These are phyloP conservation scores for Deuterostichococcus epilithicus DNA, from an alignment of 139 green algal species.

Conservation along the genomic window DNA sequence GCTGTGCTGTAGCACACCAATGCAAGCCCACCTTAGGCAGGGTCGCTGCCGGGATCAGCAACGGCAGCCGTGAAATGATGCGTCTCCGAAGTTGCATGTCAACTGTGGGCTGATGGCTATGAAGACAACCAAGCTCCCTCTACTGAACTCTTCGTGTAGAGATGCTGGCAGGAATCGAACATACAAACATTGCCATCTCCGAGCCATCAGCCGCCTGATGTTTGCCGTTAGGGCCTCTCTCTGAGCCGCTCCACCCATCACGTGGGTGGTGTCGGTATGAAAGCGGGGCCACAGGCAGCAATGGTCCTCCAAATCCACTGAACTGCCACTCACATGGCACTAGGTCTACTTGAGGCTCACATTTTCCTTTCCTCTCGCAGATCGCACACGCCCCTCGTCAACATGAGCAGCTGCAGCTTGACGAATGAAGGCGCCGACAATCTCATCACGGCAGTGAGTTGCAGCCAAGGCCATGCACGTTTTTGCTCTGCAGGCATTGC, in stretches of 20 bases:
- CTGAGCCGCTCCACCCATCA: background rate
- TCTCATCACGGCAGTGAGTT: too few species aligned
- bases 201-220: background rate
- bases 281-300: background rate
- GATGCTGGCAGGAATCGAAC: constrained; percentile 1
- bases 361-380: background rate
- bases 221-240: background rate
- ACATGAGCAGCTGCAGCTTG: too few species aligned
- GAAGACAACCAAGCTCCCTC: background rate
- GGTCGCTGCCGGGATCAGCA: too few species aligned
- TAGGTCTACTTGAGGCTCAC: constrained; percentile 1
- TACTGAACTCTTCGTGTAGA: background rate
- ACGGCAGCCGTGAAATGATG: too few species aligned
- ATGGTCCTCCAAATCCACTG: background rate
- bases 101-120: background rate
- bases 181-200: background rate
- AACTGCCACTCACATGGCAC: background rate
- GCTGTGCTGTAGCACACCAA: too few species aligned
- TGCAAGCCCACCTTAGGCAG: too few species aligned
- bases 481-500: background rate
- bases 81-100: too few species aligned
- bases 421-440: too few species aligned
- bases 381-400: too few species aligned
- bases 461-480: too few species aligned
- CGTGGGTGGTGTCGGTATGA: background rate